These are phyloP conservation scores for Leucaena leucocephala DNA, from an alignment of 306 rosid genomes.

Conservation along the genomic window DNA sequence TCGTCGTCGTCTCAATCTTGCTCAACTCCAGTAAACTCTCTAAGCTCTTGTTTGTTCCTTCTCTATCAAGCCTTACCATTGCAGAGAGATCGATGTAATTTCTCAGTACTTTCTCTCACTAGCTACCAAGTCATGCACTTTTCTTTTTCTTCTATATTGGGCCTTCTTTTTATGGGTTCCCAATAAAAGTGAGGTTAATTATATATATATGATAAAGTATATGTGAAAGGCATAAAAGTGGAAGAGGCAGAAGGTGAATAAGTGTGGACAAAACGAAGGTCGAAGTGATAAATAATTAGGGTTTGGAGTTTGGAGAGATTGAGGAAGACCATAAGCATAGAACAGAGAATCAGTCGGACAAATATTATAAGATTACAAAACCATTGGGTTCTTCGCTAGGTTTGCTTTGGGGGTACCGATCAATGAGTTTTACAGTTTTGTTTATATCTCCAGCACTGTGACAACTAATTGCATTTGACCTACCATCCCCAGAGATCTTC, in stretches of 20 bases:
- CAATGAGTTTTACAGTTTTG: slow-evolving; percentile 30
- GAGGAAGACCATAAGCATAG: slow-evolving; percentile 33
- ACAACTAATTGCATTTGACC: background rate
- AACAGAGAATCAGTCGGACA: slow-evolving; percentile 43
- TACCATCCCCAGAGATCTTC: background rate
- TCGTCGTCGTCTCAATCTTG: slow-evolving; percentile 36
- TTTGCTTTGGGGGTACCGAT: slow-evolving; percentile 50
- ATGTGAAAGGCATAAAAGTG: background rate
- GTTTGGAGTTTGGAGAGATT: slow-evolving; percentile 3
- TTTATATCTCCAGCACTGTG: slow-evolving; percentile 29
- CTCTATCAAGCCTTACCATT: slow-evolving; percentile 49
- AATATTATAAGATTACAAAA: slow-evolving; percentile 32
- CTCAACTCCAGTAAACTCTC: slow-evolving; percentile 65
- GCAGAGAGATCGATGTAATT: background rate
- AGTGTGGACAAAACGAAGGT: slow-evolving; percentile 42
- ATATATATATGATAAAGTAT: slow-evolving; percentile 35
- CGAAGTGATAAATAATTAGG: slow-evolving; percentile 29
- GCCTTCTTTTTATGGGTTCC: background rate
- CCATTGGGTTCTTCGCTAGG: slow-evolving; percentile 52
- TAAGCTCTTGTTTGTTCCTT: slow-evolving; percentile 45
- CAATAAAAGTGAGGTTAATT: slow-evolving; percentile 9
- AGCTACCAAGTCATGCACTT: slow-evolving; percentile 26
- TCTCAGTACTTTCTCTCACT: background rate
- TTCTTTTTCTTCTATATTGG: background rate
- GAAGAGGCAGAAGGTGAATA: slow-evolving; percentile 28